phyloP scores from a whole-genome alignment of 108 stramenopile genomes.

The Mediolabrus comicus region DNA sequence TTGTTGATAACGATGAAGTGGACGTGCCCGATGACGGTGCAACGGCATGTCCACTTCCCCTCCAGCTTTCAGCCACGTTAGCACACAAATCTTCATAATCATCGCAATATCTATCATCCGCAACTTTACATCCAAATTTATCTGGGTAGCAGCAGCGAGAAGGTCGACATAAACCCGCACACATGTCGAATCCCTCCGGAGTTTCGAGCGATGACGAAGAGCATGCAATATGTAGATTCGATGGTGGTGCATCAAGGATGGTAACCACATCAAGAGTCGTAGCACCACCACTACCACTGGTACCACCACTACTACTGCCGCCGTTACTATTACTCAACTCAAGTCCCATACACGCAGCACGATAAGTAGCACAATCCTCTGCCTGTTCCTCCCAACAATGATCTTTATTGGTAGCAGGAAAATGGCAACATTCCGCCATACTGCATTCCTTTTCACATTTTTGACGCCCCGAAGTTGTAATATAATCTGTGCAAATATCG shows the following conservation, averaged over 20 bases:
- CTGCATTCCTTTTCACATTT: slow-evolving; percentile 16
- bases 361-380: slow-evolving; percentile 26
- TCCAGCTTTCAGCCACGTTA: slow-evolving; percentile 29
- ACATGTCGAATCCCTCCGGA: slow-evolving; percentile 16
- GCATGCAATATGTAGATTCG: background rate
- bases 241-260: background rate
- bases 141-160: slow-evolving; percentile 30
- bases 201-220: slow-evolving; percentile 11
- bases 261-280: background rate
- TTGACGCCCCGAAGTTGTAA: slow-evolving; percentile 17
- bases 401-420: slow-evolving; percentile 7
- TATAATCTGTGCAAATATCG: slow-evolving; percentile 29
- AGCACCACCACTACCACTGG: background rate
- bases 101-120: slow-evolving; percentile 9
- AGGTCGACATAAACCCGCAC: slow-evolving; percentile 11
- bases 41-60: slow-evolving; percentile 39
- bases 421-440: slow-evolving; percentile 13
- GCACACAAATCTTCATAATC: slow-evolving; percentile 18
- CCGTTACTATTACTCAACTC: slow-evolving; percentile 8
- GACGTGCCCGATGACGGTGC: background rate
- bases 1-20: background rate
- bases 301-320: background rate
- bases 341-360: slow-evolving; percentile 31
- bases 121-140: slow-evolving; percentile 11
- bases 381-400: slow-evolving; percentile 23